Conservation (phyloP, 2,329 filamentous ascomycete genomes). For the Cytospora piceae region DNA sequence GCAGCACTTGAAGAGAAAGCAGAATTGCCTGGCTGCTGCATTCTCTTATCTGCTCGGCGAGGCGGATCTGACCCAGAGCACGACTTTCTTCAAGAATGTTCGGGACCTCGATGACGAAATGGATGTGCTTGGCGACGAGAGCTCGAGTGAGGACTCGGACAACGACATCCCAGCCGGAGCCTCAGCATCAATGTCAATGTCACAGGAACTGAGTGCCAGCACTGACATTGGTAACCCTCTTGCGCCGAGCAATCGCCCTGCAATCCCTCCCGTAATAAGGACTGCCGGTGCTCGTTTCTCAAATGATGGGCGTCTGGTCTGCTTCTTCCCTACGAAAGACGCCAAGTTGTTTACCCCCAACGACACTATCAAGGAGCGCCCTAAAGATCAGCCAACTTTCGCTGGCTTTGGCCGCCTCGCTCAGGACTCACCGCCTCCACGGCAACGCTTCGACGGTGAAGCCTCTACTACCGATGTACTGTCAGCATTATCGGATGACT, state of each 20-base stretch:
- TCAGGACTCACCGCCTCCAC: slow-evolving; percentile 53
- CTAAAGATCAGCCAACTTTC: slow-evolving; percentile 59
- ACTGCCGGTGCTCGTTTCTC: slow-evolving; percentile 65
- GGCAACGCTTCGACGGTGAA: slow-evolving; percentile 53
- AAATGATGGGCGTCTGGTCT: slow-evolving; percentile 64
- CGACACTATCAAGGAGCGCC: slow-evolving; percentile 51
- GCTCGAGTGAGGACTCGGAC: slow-evolving; percentile 83
- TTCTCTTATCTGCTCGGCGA: slow-evolving; percentile 68
- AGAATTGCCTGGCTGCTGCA: slow-evolving; percentile 65
- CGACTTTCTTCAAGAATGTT: slow-evolving; percentile 65
- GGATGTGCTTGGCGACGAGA: slow-evolving; percentile 68
- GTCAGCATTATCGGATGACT: slow-evolving; percentile 53
- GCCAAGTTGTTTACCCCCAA: slow-evolving; percentile 57
- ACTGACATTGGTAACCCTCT: slow-evolving; percentile 58
- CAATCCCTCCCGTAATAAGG: slow-evolving; percentile 60
- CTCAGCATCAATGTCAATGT: slow-evolving; percentile 66
- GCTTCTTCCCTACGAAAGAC: slow-evolving; percentile 72
- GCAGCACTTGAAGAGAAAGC: slow-evolving; percentile 58
- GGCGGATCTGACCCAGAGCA: slow-evolving; percentile 62
- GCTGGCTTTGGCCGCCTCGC: slow-evolving; percentile 60
- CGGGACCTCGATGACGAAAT: slow-evolving; percentile 64
- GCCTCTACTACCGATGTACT: slow-evolving; percentile 56
- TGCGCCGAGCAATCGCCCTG: slow-evolving; percentile 53
- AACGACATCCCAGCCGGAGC: slow-evolving; percentile 56
- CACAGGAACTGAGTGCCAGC: slow-evolving; percentile 61